A percentile compares a stretch with the other conserved stretches of the same genome.
phyloP scores from a whole-genome alignment of 495 filamentous ascomycete species.

The Talaromyces ruber region DNA sequence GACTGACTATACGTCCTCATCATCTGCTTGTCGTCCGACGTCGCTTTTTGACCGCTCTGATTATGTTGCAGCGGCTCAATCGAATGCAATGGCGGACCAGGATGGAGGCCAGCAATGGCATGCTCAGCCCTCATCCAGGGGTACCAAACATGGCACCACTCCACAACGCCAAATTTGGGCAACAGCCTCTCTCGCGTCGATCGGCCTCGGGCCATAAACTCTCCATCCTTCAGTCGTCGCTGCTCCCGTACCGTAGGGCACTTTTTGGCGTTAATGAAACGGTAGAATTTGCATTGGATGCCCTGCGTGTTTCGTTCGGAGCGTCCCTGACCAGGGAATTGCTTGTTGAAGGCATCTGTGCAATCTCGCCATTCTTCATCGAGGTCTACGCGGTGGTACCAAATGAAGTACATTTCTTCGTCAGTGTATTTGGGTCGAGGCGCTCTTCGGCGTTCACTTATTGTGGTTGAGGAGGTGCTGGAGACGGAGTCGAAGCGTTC shows the following conservation, averaged over 20 bases:
- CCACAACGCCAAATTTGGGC: constrained; percentile 28
- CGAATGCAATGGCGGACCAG: not conserved
- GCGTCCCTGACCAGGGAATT: constrained; percentile 31
- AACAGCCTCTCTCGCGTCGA: constrained; percentile 1
- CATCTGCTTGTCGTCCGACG: not conserved
- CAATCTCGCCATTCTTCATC: constrained; percentile 44
- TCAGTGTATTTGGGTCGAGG: constrained; percentile 42
- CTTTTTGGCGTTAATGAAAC: constrained; percentile 40
- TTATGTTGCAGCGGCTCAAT: not conserved
- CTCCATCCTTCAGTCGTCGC: constrained; percentile 35
- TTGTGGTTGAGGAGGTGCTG: constrained; percentile 28
- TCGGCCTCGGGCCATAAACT: constrained; percentile 21
- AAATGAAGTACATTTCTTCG: constrained; percentile 48
- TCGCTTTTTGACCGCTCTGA: not conserved
- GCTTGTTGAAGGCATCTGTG: constrained; percentile 38
- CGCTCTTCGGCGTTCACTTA: constrained; percentile 30
- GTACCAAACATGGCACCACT: constrained; percentile 33
- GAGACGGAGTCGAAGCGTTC: constrained; percentile 36
- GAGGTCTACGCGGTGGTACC: constrained; percentile 47
- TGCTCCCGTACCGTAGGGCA: constrained; percentile 38
- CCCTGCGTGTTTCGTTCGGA: constrained; percentile 38
- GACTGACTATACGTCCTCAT: constrained; percentile 1
- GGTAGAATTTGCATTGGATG: constrained; percentile 49
- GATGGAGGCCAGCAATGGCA: constrained; percentile 3
- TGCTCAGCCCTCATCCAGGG: constrained; percentile 32